phyloP scores from a whole-genome alignment of 2,329 filamentous ascomycete genomes.

The Ophiocordyceps camponoti-saundersi region DNA sequence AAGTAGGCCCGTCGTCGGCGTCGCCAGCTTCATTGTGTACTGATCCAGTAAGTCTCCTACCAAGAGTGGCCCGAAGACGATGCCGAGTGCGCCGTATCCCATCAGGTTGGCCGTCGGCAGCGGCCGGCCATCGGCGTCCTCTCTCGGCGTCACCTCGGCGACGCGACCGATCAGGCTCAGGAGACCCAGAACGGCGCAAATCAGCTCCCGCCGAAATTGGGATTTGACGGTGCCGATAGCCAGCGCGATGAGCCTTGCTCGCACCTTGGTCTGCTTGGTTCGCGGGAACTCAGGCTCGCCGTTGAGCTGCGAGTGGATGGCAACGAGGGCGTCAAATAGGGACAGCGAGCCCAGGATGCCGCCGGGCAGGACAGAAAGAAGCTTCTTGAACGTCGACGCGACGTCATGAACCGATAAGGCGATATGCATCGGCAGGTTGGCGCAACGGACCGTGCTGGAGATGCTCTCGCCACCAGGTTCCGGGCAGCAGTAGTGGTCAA shows the following conservation, averaged over 20 bases:
- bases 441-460: constrained; percentile 38
- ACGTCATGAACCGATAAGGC: constrained; percentile 45
- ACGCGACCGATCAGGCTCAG: constrained; percentile 41
- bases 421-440: constrained; percentile 43
- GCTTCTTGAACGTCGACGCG: constrained; percentile 47
- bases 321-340: constrained; percentile 44
- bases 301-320: constrained; percentile 39
- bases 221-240: constrained; percentile 43
- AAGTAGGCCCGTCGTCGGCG: constrained; percentile 22
- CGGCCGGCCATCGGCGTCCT: constrained; percentile 32
- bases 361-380: constrained; percentile 45
- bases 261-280: constrained; percentile 36
- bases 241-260: constrained; percentile 48
- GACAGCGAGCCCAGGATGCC: constrained; percentile 47
- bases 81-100: constrained; percentile 45
- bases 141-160: constrained; percentile 34
- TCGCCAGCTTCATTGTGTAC: constrained; percentile 29
- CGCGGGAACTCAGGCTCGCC: constrained; percentile 31
- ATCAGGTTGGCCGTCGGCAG: constrained; percentile 41
- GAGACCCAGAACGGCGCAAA: constrained; percentile 50
- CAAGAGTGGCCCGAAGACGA: constrained; percentile 48
- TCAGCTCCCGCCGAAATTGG: constrained; percentile 42
- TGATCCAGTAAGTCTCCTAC: constrained; percentile 37
- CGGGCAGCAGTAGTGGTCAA: constrained; percentile 42
- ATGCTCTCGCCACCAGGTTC: constrained; percentile 31